These are phyloP conservation scores for Puccinia hordei DNA, from an alignment of 1,284 basidiomycete species.

Conservation along the genomic window DNA sequence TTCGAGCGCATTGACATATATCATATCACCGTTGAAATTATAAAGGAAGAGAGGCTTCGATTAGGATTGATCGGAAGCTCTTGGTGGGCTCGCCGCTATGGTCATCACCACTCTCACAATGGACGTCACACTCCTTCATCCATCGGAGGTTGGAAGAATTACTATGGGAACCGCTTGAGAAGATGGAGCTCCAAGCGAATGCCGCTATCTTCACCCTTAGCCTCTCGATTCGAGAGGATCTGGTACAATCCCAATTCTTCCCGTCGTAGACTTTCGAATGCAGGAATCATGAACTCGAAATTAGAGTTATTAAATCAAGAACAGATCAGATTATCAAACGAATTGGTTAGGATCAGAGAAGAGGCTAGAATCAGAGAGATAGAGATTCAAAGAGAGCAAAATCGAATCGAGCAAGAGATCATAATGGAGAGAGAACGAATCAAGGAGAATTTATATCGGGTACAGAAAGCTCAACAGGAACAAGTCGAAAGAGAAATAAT, in stretches of 20 bases:
- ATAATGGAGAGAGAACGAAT: slow-evolving; percentile 30
- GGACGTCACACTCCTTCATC: slow-evolving; percentile 32
- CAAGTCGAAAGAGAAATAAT: slow-evolving; percentile 48
- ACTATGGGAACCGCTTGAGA: slow-evolving; percentile 37
- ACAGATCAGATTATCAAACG: slow-evolving; percentile 35
- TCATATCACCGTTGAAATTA: neutral
- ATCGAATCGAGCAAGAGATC: slow-evolving; percentile 44
- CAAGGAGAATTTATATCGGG: slow-evolving; percentile 33
- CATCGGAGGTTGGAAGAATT: slow-evolving; percentile 40
- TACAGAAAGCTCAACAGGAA: slow-evolving; percentile 46
- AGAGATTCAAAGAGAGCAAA: slow-evolving; percentile 41
- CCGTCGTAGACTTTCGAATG: slow-evolving; percentile 35
- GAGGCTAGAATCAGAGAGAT: slow-evolving; percentile 42
- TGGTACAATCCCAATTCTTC: slow-evolving; percentile 41
- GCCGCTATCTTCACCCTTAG: slow-evolving; percentile 34
- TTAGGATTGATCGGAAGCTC: slow-evolving; percentile 46
- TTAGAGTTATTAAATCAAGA: slow-evolving; percentile 40
- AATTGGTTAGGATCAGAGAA: slow-evolving; percentile 32
- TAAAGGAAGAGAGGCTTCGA: slow-evolving; percentile 50
- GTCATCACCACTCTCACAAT: slow-evolving; percentile 36
- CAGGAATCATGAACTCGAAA: slow-evolving; percentile 30
- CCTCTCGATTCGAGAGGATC: slow-evolving; percentile 48
- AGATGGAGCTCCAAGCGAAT: slow-evolving; percentile 49
- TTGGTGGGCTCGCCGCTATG: slow-evolving; percentile 50
- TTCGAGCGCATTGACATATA: neutral